phyloP scores from a whole-genome alignment of 1,284 basidiomycete species.

The Exobasidium cylindrosporum region DNA sequence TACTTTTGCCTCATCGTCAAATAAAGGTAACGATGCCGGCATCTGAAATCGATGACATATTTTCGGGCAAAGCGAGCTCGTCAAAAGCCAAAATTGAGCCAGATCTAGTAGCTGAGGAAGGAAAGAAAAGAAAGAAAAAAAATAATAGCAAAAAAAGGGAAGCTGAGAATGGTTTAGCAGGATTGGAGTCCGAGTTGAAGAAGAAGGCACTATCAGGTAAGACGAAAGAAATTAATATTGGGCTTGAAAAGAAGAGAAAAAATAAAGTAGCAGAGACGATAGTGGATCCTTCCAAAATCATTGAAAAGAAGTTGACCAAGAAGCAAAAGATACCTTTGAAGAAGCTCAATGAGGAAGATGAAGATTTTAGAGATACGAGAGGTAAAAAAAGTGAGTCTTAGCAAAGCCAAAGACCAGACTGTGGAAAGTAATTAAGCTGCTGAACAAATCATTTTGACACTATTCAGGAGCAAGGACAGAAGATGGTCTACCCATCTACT shows the following conservation, averaged over 20 bases:
- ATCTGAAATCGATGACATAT: constrained; percentile 8
- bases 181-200: neutral
- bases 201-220: neutral
- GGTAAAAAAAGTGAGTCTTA: neutral
- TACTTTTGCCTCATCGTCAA: no score
- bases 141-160: neutral
- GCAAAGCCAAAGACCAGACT: neutral
- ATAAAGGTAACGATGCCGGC: no score
- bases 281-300: neutral
- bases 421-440: neutral
- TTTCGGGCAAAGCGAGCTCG: neutral
- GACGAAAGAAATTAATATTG: neutral
- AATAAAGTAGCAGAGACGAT: neutral
- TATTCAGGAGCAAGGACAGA: neutral
- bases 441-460: neutral
- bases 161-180: no score
- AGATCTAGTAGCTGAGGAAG: neutral
- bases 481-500: neutral
- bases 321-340: neutral
- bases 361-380: constrained; percentile 3
- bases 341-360: neutral
- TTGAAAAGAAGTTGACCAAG: neutral
- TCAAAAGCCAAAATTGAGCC: neutral
- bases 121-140: neutral
- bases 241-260: neutral